phyloP scores from a whole-genome alignment of 2,329 filamentous ascomycete species.

The Fusarium pininemorale region DNA sequence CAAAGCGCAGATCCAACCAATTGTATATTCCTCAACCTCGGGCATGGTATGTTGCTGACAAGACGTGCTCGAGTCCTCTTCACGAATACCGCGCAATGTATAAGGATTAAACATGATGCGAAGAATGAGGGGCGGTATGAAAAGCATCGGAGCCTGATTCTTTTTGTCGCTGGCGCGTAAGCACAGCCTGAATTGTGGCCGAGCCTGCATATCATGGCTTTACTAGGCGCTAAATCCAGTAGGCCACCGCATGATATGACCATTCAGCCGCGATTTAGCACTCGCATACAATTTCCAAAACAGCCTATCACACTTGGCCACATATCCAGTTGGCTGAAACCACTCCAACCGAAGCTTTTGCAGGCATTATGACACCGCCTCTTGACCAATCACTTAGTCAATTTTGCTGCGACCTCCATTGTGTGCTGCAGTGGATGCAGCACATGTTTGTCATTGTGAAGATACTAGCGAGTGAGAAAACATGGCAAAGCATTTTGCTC shows the following conservation, averaged over 20 bases:
- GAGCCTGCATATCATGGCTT: accelerated
- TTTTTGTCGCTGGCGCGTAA: background rate
- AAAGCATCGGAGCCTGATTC: background rate
- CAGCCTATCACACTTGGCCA: background rate
- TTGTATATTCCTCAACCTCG: accelerated
- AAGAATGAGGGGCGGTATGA: background rate
- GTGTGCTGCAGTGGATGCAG: too few species aligned
- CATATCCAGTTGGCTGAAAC: background rate
- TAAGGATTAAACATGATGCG: accelerated
- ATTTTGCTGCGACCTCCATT: too few species aligned
- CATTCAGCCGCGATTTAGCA: background rate
- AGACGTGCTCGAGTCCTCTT: too few species aligned
- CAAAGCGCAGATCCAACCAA: background rate
- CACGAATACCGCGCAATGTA: accelerated
- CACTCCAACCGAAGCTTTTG: too few species aligned
- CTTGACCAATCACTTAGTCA: too few species aligned
- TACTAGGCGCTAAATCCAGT: accelerated
- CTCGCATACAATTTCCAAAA: accelerated
- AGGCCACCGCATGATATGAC: accelerated
- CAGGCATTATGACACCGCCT: too few species aligned
- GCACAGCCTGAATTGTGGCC: accelerated
- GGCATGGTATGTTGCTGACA: accelerated
- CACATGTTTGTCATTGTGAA: too few species aligned
- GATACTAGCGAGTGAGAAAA: too few species aligned
- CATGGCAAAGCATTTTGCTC: too few species aligned